Percentiles rank a stretch among this genome's conserved stretches.
Evolutionary conservation across 352 stramenopile species (phyloP).

Genomic region (Globisporangium echinulatum): DNA sequence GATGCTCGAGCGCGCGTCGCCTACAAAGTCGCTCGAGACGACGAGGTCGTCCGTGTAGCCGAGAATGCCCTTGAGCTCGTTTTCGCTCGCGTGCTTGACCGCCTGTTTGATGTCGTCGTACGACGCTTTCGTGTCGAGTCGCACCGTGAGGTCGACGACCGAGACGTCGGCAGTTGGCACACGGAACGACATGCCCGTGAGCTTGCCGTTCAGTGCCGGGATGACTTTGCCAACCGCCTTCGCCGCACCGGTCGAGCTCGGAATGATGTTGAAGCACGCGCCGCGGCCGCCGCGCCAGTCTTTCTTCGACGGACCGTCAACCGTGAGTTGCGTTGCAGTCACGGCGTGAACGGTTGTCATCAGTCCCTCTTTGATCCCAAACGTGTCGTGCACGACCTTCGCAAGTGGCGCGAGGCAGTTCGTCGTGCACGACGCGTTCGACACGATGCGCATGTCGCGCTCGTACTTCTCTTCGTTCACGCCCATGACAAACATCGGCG

Average conservation of each 20-base stretch:
- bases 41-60: conserved; percentile 97
- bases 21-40: conserved; percentile 97
- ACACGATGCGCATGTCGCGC: conserved; percentile 94
- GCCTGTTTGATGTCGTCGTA: conserved; percentile 98
- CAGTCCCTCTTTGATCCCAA: conserved; percentile 96
- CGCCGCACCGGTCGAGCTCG: conserved; percentile 95
- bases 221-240: conserved; percentile 99
- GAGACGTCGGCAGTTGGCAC: conserved; percentile 88
- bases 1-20: conserved; percentile 95
- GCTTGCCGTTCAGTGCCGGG: conserved; percentile 88
- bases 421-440: conserved; percentile 98
- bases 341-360: conserved; percentile 99
- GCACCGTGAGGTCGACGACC: conserved; percentile 85
- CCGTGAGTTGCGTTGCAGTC: conserved; percentile 96
- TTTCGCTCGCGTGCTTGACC: conserved; percentile 93
- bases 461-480: conserved; percentile 97
- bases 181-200: conserved; percentile 91
- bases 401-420: conserved; percentile 98
- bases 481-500: conserved; percentile 98
- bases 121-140: conserved; percentile 85
- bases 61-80: conserved; percentile 95
- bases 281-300: conserved; percentile 97
- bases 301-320: conserved; percentile 97
- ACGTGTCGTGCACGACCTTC: conserved; percentile 99
- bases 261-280: conserved; percentile 98